Evolutionary conservation across 768 basidiomycete species (phyloP).

Genomic region (Hericium coralloides): DNA sequence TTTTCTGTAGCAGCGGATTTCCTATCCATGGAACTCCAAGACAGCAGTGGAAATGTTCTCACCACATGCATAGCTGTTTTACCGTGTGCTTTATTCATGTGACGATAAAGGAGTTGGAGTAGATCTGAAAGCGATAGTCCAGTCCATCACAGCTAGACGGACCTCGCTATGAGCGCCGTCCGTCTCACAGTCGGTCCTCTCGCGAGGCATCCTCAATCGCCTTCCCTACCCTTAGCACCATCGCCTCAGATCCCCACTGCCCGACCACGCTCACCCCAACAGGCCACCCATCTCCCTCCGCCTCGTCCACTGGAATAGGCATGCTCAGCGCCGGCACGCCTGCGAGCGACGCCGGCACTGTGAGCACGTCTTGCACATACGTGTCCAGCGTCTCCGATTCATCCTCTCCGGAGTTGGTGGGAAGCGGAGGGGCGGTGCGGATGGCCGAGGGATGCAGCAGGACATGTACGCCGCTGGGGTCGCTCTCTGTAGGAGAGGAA

Average conservation of each 20-base stretch:
- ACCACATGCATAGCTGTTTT: no score
- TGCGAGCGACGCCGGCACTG: conserved; percentile 85
- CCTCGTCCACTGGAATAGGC: conserved; percentile 33
- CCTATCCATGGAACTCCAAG: no score
- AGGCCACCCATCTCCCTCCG: conserved; percentile 57
- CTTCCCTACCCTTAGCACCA: conserved; percentile 47
- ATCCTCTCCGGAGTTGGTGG: conserved; percentile 8
- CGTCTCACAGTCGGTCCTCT: background rate
- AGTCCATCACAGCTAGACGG: no score
- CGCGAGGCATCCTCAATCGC: conserved; percentile 26
- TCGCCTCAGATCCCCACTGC: conserved; percentile 74
- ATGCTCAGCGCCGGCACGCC: conserved; percentile 80
- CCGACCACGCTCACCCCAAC: conserved; percentile 78
- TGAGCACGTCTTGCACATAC: conserved; percentile 89
- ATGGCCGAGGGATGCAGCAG: conserved; percentile 85
- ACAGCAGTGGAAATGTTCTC: no score
- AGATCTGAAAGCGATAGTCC: no score
- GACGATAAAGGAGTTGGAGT: no score
- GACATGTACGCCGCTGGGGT: conserved; percentile 53
- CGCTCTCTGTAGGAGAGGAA: background rate
- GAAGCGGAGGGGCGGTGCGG: conserved; percentile 65
- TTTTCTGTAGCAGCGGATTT: no score
- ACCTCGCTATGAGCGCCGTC: no score
- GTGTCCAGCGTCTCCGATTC: conserved; percentile 31
- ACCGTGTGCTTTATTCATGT: no score